Percentiles rank a stretch among this genome's conserved stretches.
Evolutionary conservation across 768 basidiomycete genomes (phyloP).

Genomic region (Auriscalpium microsporum): DNA sequence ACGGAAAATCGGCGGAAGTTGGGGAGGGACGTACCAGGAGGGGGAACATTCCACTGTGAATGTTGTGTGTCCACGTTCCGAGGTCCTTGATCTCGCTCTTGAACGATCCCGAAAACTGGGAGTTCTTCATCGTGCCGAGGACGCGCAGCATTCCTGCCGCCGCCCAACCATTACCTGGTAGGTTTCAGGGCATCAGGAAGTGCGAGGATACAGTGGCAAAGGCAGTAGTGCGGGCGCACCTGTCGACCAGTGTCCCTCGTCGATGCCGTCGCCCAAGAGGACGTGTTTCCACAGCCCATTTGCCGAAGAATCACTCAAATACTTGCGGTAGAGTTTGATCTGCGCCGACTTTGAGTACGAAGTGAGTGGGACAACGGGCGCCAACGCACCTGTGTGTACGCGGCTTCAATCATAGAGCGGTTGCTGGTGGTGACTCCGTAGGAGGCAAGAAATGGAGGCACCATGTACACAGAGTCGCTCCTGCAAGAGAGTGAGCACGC

Average conservation of each 20-base stretch:
- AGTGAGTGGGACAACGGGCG: not conserved
- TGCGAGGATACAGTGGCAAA: no score
- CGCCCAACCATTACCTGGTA: constrained; percentile 78
- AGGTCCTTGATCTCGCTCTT: constrained; percentile 49
- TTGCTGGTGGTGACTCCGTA: constrained; percentile 62
- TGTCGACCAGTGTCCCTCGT: constrained; percentile 75
- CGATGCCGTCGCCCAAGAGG: constrained; percentile 45
- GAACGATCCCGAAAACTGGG: constrained; percentile 42
- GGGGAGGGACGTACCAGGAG: constrained; percentile 37
- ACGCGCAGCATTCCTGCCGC: constrained; percentile 84
- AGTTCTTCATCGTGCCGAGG: constrained; percentile 60
- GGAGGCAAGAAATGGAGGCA: constrained; percentile 80
- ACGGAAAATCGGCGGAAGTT: not conserved
- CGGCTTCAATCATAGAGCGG: constrained; percentile 46
- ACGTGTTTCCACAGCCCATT: constrained; percentile 73
- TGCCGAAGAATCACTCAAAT: constrained; percentile 44
- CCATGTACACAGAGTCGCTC: constrained; percentile 81
- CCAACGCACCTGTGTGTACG: constrained; percentile 46
- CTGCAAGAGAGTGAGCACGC: constrained; percentile 25
- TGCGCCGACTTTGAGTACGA: constrained; percentile 1
- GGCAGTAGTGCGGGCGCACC: constrained; percentile 30
- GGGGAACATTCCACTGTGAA: constrained; percentile 62
- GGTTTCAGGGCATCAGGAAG: not conserved
- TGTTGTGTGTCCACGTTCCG: constrained; percentile 58
- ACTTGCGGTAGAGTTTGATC: constrained; percentile 59